phyloP scores from a whole-genome alignment of 768 basidiomycete genomes.

The Infundibulicybe gibba region DNA sequence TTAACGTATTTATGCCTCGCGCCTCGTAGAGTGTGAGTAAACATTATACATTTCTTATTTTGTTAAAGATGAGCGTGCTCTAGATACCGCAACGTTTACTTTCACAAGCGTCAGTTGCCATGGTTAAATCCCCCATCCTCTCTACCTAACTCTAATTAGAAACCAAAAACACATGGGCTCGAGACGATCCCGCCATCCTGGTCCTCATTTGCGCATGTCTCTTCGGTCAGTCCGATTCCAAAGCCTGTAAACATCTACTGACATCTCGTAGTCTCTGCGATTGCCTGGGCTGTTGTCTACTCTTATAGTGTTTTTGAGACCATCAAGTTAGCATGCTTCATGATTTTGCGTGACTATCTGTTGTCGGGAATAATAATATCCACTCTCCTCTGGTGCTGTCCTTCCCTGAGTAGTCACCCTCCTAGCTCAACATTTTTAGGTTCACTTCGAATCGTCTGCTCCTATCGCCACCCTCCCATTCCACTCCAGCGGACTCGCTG shows the following conservation, averaged over 20 bases:
- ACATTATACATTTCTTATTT: conserved; percentile 8
- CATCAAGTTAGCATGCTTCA: conserved; percentile 65
- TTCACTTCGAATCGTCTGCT: conserved; percentile 70
- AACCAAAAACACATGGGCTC: conserved; percentile 97
- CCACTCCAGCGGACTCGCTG: conserved; percentile 61
- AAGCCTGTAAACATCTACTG: neutral
- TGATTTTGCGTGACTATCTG: conserved; percentile 90
- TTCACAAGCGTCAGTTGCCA: conserved; percentile 82
- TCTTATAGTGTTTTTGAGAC: conserved; percentile 53
- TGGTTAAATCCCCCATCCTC: neutral
- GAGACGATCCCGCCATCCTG: conserved; percentile 95
- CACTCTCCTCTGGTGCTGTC: conserved; percentile 67
- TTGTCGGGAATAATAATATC: conserved; percentile 72
- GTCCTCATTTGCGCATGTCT: conserved; percentile 81
- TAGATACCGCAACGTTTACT: conserved; percentile 95
- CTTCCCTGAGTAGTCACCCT: neutral
- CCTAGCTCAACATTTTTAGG: conserved; percentile 29
- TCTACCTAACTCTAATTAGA: conserved; percentile 40
- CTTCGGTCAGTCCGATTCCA: conserved; percentile 43
- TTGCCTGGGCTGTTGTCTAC: conserved; percentile 87
- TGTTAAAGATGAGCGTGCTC: neutral
- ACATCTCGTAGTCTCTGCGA: conserved; percentile 57
- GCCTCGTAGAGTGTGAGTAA: conserved; percentile 81
- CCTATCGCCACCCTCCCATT: conserved; percentile 69
- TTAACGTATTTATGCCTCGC: conserved; percentile 91